Base-by-base conservation (phyloP, 2,329 filamentous ascomycete genomes). In the Talaromyces pinophilus region DNA sequence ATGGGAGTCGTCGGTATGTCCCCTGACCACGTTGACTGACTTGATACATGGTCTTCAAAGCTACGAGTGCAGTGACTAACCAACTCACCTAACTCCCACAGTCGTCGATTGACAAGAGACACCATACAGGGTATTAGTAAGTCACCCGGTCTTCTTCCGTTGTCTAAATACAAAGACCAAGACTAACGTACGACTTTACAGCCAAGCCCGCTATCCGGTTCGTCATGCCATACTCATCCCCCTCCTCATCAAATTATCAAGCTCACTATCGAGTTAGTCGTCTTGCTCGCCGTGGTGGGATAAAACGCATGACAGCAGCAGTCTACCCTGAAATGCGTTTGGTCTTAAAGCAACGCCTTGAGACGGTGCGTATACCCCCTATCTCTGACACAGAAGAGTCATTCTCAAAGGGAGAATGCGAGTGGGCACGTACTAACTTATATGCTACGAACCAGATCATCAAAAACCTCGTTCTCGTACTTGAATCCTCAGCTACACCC, bases 221-320 rank as follows among this genome's bases (percentile, higher is more conserved):
- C 57, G 65, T 64, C 17, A 52, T 2, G 19, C 19, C 19, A 28
- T 40, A 2, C 19, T 3, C 33, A 57, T 8, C n/a, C 38, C 4
- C 28, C 2, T 2, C 17, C 22, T 38, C 22, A 13, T 1, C 30
- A 57, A 17, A 52, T 5, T 33, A 15, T 38, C 44, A 52, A 62
- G 25, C 55, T 64, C 28, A 50, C 42, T 2, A 19, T 60, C 17
- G n/a, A n/a, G 17, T 35, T 11, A 76, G 77, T 50, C 73, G 76
- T 54, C 76, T 79, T 1, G 77, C 77, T 2, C 76, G 78, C 1
- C 74, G 77, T 3, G 78, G 75, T 0, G 78, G 78, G 0, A 70
- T 79, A 0, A 55, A 70, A 0, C 63, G 77, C 0, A 79, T 80
- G 0, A 71, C 75, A 5, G 59, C 30, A 0, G 70, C 69, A 0